These are phyloP conservation scores for Trapa bicornis DNA, from an alignment of 345 rosid genomes.

Conservation along the genomic window DNA sequence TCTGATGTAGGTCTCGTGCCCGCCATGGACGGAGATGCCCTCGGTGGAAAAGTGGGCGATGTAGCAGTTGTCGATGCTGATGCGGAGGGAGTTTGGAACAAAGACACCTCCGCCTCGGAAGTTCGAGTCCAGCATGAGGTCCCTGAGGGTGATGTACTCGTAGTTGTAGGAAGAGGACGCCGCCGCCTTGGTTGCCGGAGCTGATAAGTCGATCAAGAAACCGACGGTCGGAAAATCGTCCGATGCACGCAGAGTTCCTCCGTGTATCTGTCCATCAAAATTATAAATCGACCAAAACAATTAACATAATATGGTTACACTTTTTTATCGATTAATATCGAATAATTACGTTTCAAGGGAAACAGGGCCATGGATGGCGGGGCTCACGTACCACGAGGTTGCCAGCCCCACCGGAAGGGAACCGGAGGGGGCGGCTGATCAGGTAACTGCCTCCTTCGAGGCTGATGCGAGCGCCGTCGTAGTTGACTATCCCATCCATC, in stretches of 20 bases:
- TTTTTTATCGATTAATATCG: too few relatives aligned
- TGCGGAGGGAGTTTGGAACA: constrained; percentile 62
- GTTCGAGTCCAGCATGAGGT: constrained; percentile 64
- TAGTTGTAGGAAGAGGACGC: constrained; percentile 35
- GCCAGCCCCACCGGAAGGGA: constrained; percentile 60
- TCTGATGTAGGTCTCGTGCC: constrained; percentile 81
- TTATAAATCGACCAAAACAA: too few relatives aligned
- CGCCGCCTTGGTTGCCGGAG: constrained; percentile 9
- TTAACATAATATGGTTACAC: too few relatives aligned
- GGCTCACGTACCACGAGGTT: constrained; percentile 39
- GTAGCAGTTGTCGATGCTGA: constrained; percentile 78
- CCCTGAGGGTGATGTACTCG: constrained; percentile 62
- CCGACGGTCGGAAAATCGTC: constrained; percentile 59
- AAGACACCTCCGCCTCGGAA: constrained; percentile 79
- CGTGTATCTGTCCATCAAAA: constrained; percentile 38
- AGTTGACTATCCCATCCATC: constrained; percentile 50
- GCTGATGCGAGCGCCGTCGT: constrained; percentile 61
- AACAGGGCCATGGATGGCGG: too few relatives aligned
- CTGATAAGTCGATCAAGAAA: constrained; percentile 52
- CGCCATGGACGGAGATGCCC: constrained; percentile 53
- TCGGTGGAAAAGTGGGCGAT: constrained; percentile 48
- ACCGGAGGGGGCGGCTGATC: constrained; percentile 48
- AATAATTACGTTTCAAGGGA: too few relatives aligned
- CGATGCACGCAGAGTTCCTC: constrained; percentile 72
- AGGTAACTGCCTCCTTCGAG: constrained; percentile 78